Evolutionary conservation across 108 stramenopile species (phyloP).

Genomic region (Heterococcus sp.): DNA sequence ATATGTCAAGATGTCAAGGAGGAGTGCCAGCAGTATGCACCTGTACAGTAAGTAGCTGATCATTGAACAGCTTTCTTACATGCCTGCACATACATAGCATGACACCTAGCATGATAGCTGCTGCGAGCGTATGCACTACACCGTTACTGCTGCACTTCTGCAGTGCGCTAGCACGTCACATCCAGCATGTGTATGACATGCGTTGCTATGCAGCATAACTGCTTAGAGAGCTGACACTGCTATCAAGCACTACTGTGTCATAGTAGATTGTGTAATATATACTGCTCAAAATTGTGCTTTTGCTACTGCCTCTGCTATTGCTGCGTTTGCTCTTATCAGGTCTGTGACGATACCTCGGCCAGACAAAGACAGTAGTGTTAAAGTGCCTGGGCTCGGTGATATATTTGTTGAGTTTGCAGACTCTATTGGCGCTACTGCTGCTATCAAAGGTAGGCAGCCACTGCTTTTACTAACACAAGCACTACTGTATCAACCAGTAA

Average conservation of each 20-base stretch:
- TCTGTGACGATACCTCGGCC: slow-evolving; percentile 12
- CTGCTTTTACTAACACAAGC: too few species aligned
- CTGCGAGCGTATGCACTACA: too few species aligned
- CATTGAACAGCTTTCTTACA: too few species aligned
- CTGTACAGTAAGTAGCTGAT: slow-evolving; percentile 24
- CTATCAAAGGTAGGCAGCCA: neutral
- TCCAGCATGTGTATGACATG: neutral
- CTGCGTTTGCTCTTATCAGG: slow-evolving; percentile 3
- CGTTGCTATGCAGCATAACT: neutral
- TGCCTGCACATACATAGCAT: too few species aligned
- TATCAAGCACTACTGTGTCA: too few species aligned
- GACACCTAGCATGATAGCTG: too few species aligned
- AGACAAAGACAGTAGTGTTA: slow-evolving; percentile 7
- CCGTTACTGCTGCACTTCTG: too few species aligned
- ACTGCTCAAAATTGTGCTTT: too few species aligned
- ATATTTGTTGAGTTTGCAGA: slow-evolving; percentile 43
- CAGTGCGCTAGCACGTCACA: neutral
- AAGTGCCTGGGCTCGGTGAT: slow-evolving; percentile 29
- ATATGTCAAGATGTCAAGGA: slow-evolving; percentile 12
- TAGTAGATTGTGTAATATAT: too few species aligned
- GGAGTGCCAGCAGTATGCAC: slow-evolving; percentile 16
- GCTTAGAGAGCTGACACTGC: too few species aligned
- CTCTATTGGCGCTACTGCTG: slow-evolving; percentile 3
- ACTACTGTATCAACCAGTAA: too few species aligned
- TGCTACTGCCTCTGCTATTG: too few species aligned